Evolutionary conservation across 2,329 filamentous ascomycete species (phyloP), one percentile per base, ranked within the genome.

Genomic region (Aspergillus versicolor): DNA sequence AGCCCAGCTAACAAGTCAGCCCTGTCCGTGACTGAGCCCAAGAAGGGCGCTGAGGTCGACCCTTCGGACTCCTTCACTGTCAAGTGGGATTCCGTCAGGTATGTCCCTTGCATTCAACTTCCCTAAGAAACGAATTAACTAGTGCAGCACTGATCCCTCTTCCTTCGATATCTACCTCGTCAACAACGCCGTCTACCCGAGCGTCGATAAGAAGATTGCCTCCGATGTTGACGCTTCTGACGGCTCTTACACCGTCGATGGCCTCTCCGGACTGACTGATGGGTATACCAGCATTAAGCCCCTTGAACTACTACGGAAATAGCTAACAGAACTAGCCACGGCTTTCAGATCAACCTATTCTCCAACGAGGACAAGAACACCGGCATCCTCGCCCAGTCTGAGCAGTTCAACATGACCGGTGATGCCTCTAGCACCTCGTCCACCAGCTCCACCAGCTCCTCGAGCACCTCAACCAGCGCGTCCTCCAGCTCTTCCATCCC

Each of bases 341-440:
- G 69, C 52, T 78, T 74, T 67, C 75, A 74, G 62, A 70, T 78
- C 67, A 75, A 77, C 66, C 65, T 77, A 34, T 37, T 73, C 41
- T 73, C 73, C 58, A 69, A 70, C 56, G 54, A 57, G 2, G 53
- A 56, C 30, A 56, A 65, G 34, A 77, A 75, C 65, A 70, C 58
- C 21, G 76, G 76, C 13, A 76, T 78, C 58, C 70, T 78, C 34
- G 73, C 75, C 7, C 75, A 78, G 64, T 74, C 72, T 17, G 51
- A 67, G 41, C 69, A 73, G 50, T 74, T 74, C 65, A 67, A 66
- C 49, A 66, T 73, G 50, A 64, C 64, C 49, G 57, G 51, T 32
- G 53, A 61, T 32, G 56, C 56, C 34, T 53, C 64, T 32, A 52
- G 56, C 43, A 49, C 61, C 24, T 59, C 64, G 9, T 30, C 27